Percentiles rank a stretch among this genome's conserved stretches.
phyloP scores from a whole-genome alignment of 1,284 basidiomycete species.

The Cryptococcus amylolentus region DNA sequence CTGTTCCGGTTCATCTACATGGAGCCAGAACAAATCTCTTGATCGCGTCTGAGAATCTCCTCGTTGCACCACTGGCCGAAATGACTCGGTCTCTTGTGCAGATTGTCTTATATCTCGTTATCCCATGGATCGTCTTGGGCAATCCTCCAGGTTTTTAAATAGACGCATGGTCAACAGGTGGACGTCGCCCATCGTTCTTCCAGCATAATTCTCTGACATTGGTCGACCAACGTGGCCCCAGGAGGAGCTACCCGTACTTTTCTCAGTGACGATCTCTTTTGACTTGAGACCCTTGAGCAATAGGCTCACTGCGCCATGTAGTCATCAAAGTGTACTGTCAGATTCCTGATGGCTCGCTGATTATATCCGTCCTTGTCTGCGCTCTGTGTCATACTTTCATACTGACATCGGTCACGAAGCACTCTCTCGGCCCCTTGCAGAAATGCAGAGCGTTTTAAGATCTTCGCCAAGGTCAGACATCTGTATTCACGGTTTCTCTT shows the following conservation, averaged over 20 bases:
- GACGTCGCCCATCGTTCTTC: slow-evolving; percentile 42
- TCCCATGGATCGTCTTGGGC: slow-evolving; percentile 18
- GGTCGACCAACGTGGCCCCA: slow-evolving; percentile 42
- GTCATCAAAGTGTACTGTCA: neutral
- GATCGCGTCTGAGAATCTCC: slow-evolving; percentile 37
- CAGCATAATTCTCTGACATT: slow-evolving; percentile 45
- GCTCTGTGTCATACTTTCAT: neutral
- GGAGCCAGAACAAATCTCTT: slow-evolving; percentile 46
- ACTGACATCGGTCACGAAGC: neutral
- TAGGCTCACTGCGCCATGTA: neutral
- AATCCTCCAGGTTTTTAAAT: slow-evolving; percentile 42
- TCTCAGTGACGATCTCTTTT: neutral
- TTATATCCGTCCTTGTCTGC: neutral
- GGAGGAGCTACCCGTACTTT: slow-evolving; percentile 30
- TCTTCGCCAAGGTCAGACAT: neutral
- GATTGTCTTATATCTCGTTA: slow-evolving; percentile 9
- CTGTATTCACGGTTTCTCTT: too few relatives aligned
- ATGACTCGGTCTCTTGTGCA: slow-evolving; percentile 5
- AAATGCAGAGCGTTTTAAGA: neutral
- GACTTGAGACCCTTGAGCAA: neutral
- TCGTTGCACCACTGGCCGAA: slow-evolving; percentile 47
- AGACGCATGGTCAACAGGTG: slow-evolving; percentile 48
- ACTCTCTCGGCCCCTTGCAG: neutral
- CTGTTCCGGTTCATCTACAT: slow-evolving; percentile 13
- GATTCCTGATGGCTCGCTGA: neutral